Conservation (phyloP, 148 eudicot genomes). For the Simmondsia chinensis region DNA sequence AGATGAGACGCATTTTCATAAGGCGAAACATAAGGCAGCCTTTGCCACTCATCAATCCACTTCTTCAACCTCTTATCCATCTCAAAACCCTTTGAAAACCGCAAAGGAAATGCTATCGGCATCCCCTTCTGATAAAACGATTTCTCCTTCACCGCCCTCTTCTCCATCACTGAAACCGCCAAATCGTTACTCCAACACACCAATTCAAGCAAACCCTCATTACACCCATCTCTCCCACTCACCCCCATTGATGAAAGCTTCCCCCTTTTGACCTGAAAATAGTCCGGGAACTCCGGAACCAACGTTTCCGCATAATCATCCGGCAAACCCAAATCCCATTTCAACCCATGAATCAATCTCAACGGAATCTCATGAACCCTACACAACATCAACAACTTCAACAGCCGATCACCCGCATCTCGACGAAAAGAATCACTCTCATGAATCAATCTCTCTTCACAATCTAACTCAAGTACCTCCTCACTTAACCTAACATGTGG, state of each 20-base stretch:
- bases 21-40: constrained; percentile 74
- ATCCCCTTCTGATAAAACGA: constrained; percentile 18
- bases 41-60: constrained; percentile 64
- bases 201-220: constrained; percentile 20
- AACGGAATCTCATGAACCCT: constrained; percentile 28
- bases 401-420: constrained; percentile 44
- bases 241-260: constrained; percentile 2
- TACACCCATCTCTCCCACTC: constrained; percentile 1
- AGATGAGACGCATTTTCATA: constrained; percentile 58
- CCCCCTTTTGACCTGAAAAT: constrained; percentile 22
- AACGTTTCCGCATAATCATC: constrained; percentile 30
- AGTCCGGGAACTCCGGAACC: constrained; percentile 49
- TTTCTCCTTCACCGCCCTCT: constrained; percentile 18
- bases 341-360: constrained; percentile 27
- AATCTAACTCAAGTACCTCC: constrained; percentile 31
- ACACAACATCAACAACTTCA: constrained; percentile 69
- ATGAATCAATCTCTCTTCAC: constrained; percentile 46
- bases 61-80: constrained; percentile 33
- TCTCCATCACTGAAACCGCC: constrained; percentile 24
- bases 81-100: constrained; percentile 26
- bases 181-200: constrained; percentile 36
- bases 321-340: constrained; percentile 42
- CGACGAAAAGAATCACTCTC: constrained; percentile 28
- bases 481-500: constrained; percentile 63
- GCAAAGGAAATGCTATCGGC: constrained; percentile 28